Evolutionary conservation across 2,329 filamentous ascomycete genomes (phyloP), one percentile per base, ranked within the genome.

Genomic region (Apiospora malaysiana): DNA sequence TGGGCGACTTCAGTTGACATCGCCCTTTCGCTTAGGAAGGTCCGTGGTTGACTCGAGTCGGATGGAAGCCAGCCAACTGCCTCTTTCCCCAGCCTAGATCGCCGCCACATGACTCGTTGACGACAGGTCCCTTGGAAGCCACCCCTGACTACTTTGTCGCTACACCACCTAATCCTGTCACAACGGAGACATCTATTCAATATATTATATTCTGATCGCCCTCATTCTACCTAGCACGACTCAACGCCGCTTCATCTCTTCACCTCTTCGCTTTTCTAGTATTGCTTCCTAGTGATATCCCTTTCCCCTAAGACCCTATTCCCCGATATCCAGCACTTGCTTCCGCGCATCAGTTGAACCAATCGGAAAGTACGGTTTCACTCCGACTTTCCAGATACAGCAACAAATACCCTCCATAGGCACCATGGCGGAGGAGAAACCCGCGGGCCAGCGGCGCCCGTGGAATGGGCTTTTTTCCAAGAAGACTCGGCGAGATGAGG

Each of bases 391-490:
- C 56, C 56, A 32, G 56, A 23, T 40, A 40, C 12, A 63, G 27
- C n/a, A 40, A 23, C 56, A 40, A 23, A 23, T 32, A 32, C 1
- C 32, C 32, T 40, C 40, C 32, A 32, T 43, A 32, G 7, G 43
- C 69, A 75, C 71, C 71, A 75, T 77, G 75, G 74, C 72, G 10
- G 71, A 71, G 45, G 59, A 68, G 32, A 70, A 71, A 46, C 67
- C 66, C 43, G 66, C 71, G 68, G 71, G 66, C 43, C 59, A 72
- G 6, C 66, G 73, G 69, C 74, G 74, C 45, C 42, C 63, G 14
- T 75, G 76, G 74, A 72, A 70, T 65, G 32, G 69, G 21, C 69
- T 77, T 21, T 77, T 77, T 47, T 69, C 68, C 49, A 74, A 63
- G 67, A 73, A 71, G 23, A 32, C 67, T 21, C 51, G 63, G 40